Conservation (phyloP, 169 alveolate species). For the Plasmodium falciparum region DNA sequence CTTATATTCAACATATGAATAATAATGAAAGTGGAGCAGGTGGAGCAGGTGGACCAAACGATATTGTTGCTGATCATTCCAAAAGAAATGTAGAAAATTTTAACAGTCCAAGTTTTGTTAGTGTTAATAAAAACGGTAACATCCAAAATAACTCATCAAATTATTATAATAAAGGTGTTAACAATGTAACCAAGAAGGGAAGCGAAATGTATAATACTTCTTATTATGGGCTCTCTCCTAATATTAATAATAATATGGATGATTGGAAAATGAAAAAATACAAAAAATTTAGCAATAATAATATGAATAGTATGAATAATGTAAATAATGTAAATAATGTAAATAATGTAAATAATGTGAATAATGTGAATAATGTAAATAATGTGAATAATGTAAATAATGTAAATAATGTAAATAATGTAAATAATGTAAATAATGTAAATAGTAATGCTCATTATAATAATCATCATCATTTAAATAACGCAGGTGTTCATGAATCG, state of each 20-base stretch:
- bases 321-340: not conserved
- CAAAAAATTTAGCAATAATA: not conserved
- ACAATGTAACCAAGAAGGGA: not conserved
- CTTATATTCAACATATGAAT: not conserved
- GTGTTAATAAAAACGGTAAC: not conserved
- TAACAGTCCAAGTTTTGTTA: not conserved
- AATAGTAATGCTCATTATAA: not conserved
- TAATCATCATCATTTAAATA: no score
- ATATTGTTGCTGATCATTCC: not conserved
- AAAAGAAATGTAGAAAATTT: not conserved
- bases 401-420: no score
- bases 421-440: no score
- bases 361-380: no score
- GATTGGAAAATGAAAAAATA: slow-evolving; percentile 22
- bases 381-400: no score
- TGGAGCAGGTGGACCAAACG: not conserved
- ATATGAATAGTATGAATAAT: not conserved
- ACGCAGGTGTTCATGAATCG: not conserved
- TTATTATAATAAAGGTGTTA: not conserved
- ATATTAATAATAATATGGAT: not conserved
- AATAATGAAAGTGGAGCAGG: not conserved
- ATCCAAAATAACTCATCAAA: not conserved
- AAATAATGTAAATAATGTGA: no score
- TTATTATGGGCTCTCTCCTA: not conserved
- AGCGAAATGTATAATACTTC: not conserved